phyloP scores from a whole-genome alignment of 2,329 filamentous ascomycete genomes.

The Xylaria sp. region DNA sequence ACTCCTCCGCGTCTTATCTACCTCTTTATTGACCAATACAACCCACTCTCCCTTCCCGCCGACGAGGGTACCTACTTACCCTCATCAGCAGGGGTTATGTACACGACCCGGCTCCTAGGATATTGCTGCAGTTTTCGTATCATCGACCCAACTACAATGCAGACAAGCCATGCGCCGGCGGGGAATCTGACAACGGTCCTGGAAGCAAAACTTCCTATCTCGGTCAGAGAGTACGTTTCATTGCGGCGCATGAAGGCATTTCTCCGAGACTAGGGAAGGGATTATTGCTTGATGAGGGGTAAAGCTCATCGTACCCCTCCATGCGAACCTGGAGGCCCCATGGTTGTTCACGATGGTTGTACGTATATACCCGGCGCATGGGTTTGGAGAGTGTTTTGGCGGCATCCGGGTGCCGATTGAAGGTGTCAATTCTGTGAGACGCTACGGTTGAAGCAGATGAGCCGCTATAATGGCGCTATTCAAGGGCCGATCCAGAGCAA shows the following conservation, averaged over 20 bases:
- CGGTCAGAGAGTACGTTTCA: conserved; percentile 1
- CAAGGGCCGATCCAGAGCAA: background rate
- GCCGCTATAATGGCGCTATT: background rate
- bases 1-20: background rate
- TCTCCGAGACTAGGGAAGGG: conserved; percentile 4
- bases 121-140: too few relatives aligned
- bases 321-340: background rate
- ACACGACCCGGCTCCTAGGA: background rate
- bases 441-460: too few relatives aligned
- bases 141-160: background rate
- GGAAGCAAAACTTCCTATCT: conserved; percentile 16
- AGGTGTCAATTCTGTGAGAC: background rate
- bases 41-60: background rate
- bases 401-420: background rate
- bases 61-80: background rate
- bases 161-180: background rate
- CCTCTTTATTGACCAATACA: background rate
- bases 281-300: conserved; percentile 10
- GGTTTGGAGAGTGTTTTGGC: conserved; percentile 14
- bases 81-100: background rate
- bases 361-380: conserved; percentile 1
- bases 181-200: background rate
- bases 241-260: conserved; percentile 18
- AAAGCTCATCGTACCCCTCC: background rate
- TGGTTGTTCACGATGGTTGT: background rate